Evolutionary conservation across 1,284 basidiomycete genomes (phyloP).

Genomic region (Mycena citricolor): DNA sequence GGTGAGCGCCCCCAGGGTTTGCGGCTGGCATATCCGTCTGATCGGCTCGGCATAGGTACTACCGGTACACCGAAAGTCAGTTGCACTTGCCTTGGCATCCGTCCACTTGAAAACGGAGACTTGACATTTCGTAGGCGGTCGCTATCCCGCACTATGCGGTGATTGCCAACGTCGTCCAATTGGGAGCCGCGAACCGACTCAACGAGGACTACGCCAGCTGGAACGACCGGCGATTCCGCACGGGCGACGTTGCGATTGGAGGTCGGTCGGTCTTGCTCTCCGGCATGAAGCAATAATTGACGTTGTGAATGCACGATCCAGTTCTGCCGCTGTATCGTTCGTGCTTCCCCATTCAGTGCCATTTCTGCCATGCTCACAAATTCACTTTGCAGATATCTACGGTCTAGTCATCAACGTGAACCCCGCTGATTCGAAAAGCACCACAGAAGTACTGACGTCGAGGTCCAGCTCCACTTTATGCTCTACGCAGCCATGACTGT

Average conservation of each 20-base stretch:
- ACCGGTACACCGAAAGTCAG: constrained; percentile 42
- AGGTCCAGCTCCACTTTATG: constrained; percentile 51
- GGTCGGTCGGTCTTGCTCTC: constrained; percentile 33
- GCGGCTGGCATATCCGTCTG: not conserved
- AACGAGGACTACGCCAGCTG: constrained; percentile 36
- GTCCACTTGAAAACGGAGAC: constrained; percentile 13
- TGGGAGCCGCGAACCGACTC: constrained; percentile 47
- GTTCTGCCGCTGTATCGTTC: constrained; percentile 49
- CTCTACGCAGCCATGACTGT: constrained; percentile 58
- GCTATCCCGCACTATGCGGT: constrained; percentile 60
- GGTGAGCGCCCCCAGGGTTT: constrained; percentile 35
- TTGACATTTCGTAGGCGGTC: constrained; percentile 46
- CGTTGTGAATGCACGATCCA: constrained; percentile 22
- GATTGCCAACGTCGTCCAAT: constrained; percentile 60
- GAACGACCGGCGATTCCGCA: constrained; percentile 41
- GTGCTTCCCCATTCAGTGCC: constrained; percentile 8
- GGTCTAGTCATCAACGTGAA: constrained; percentile 61
- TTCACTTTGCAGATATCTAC: constrained; percentile 58
- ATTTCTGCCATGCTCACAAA: not conserved
- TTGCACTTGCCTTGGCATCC: not conserved
- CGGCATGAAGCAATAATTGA: no score
- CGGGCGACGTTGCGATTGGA: constrained; percentile 55
- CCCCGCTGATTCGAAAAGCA: not conserved
- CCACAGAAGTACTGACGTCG: not conserved
- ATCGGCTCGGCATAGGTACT: constrained; percentile 26